These are phyloP conservation scores for Fereydounia khargensis DNA, from an alignment of 1,284 basidiomycete species.

Conservation along the genomic window DNA sequence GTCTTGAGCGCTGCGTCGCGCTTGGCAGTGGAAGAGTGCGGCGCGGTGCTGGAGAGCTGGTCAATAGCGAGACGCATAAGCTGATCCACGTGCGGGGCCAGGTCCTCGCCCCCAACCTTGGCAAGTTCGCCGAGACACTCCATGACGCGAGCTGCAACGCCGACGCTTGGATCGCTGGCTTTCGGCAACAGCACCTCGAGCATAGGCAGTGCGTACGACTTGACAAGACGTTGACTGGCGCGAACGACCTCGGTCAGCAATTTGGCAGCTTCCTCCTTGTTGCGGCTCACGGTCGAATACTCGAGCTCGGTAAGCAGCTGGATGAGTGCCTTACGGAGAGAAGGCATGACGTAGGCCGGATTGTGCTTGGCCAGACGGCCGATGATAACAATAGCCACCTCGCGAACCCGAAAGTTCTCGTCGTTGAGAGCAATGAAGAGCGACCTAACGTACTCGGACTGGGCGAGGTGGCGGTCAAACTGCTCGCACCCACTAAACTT, in stretches of 20 bases:
- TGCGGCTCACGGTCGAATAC: conserved; percentile 84
- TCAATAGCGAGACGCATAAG: conserved; percentile 87
- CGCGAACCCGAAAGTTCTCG: conserved; percentile 89
- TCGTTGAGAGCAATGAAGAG: conserved; percentile 97
- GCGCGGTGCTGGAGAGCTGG: conserved; percentile 70
- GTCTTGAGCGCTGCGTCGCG: conserved; percentile 92
- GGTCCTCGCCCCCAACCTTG: conserved; percentile 89
- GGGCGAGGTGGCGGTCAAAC: conserved; percentile 97
- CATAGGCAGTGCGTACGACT: conserved; percentile 95
- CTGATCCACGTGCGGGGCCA: conserved; percentile 75
- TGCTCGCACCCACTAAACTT: conserved; percentile 86
- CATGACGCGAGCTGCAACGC: conserved; percentile 87
- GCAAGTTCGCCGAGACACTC: conserved; percentile 93
- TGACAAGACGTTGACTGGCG: conserved; percentile 89
- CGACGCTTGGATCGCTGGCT: conserved; percentile 78
- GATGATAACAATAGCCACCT: conserved; percentile 85
- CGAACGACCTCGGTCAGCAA: conserved; percentile 53
- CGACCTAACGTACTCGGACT: conserved; percentile 94
- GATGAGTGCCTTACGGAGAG: conserved; percentile 89
- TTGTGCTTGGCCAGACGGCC: conserved; percentile 93
- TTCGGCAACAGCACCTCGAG: conserved; percentile 85
- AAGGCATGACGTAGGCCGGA: conserved; percentile 98
- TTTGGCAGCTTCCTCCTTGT: conserved; percentile 64
- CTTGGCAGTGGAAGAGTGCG: conserved; percentile 40
- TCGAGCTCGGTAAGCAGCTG: conserved; percentile 96